Evolutionary conservation across 202 grass and related monocot genomes (phyloP).

Genomic region (Saccharum hybrid): DNA sequence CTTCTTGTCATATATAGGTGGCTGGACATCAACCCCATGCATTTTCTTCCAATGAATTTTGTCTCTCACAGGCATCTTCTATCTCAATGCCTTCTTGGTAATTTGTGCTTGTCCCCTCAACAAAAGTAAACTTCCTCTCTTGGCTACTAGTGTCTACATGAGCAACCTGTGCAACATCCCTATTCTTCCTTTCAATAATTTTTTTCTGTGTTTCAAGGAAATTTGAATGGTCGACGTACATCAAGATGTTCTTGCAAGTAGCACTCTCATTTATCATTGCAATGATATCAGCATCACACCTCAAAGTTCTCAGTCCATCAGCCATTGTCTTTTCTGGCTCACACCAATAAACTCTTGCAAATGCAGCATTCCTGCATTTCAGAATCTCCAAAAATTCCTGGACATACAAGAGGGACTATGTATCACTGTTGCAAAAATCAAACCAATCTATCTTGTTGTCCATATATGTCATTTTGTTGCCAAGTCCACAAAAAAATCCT

Average conservation of each 20-base stretch:
- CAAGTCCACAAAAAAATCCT: background rate
- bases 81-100: background rate
- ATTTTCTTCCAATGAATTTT: background rate
- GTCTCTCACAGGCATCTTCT: background rate
- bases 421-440: background rate
- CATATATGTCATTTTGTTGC: background rate
- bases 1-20: too few relatives aligned
- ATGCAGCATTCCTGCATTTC: background rate
- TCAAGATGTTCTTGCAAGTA: background rate
- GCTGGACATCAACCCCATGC: background rate
- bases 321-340: too few relatives aligned
- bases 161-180: too few relatives aligned
- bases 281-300: background rate
- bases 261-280: background rate
- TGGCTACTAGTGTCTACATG: too few relatives aligned
- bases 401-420: background rate
- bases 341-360: background rate
- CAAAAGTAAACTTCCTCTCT: too few relatives aligned
- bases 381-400: background rate
- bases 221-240: background rate
- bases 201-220: background rate
- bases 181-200: too few relatives aligned
- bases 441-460: conserved; percentile 3
- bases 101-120: background rate
- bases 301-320: background rate